A percentile compares a stretch with the other conserved stretches of the same genome.
Conservation (phyloP, 148 eudicot genomes). For the Diospyros lotus region DNA sequence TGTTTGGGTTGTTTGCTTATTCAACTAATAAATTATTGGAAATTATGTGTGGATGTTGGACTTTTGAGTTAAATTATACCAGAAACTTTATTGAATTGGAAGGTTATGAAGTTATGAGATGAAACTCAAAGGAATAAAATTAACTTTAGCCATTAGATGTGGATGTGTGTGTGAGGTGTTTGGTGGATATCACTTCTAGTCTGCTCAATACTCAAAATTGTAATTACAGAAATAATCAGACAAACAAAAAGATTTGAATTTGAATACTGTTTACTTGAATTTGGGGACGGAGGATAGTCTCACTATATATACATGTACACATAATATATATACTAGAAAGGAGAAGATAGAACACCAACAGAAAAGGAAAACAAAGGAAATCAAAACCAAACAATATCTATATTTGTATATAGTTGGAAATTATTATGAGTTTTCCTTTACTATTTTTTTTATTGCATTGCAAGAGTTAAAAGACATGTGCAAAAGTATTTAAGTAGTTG, state of each 20-base stretch:
- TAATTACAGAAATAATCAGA: neutral
- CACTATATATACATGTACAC: too few relatives aligned
- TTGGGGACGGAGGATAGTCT: too few relatives aligned
- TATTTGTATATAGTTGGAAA: too few relatives aligned
- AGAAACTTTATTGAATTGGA: neutral
- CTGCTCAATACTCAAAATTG: neutral
- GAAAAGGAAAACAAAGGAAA: too few relatives aligned
- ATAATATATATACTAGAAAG: too few relatives aligned
- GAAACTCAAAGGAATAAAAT: neutral
- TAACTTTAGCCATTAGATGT: neutral
- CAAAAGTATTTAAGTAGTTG: too few relatives aligned
- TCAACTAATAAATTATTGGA: neutral
- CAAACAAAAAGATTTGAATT: neutral
- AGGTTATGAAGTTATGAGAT: neutral
- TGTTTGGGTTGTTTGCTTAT: neutral
- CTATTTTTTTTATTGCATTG: too few relatives aligned
- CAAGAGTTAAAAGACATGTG: too few relatives aligned
- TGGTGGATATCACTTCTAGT: neutral
- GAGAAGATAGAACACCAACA: too few relatives aligned
- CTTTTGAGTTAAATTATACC: neutral
- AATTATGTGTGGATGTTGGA: constrained; percentile 7
- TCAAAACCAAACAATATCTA: too few relatives aligned
- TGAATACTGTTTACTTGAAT: neutral
- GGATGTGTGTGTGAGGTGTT: neutral
- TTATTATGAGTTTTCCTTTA: too few relatives aligned